A percentile compares a stretch with the other conserved stretches of the same genome.
Evolutionary conservation across 495 filamentous ascomycete species (phyloP).

Genomic region (Rhizodiscina lignyota): DNA sequence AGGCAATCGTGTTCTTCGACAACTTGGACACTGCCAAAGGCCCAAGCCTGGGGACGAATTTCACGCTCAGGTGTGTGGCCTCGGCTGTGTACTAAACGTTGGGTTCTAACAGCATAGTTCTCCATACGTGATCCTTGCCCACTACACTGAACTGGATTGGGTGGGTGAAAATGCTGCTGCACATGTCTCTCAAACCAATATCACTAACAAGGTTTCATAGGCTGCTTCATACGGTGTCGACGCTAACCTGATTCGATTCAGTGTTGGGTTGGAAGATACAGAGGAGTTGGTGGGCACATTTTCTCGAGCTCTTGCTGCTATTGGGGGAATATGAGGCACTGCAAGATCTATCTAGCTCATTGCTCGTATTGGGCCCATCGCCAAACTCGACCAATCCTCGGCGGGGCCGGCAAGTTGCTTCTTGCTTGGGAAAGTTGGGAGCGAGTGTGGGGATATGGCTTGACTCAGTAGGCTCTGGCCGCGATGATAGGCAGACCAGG

Average conservation of each 20-base stretch:
- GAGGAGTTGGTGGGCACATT: slow-evolving; percentile 37
- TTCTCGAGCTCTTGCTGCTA: slow-evolving; percentile 22
- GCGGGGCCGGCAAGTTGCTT: too few species aligned
- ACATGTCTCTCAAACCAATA: neutral
- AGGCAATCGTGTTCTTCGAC: slow-evolving; percentile 74
- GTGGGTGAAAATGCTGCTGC: slow-evolving; percentile 23
- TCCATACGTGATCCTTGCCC: slow-evolving; percentile 82
- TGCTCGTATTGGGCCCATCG: too few species aligned
- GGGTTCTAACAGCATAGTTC: slow-evolving; percentile 30
- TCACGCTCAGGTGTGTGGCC: slow-evolving; percentile 51
- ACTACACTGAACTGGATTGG: slow-evolving; percentile 86
- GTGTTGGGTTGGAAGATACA: slow-evolving; percentile 76
- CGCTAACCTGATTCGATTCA: slow-evolving; percentile 62
- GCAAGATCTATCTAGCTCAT: neutral
- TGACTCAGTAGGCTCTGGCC: too few species aligned
- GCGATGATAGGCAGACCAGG: too few species aligned
- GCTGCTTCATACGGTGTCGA: slow-evolving; percentile 65
- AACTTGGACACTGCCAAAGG: slow-evolving; percentile 77
- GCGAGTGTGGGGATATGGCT: too few species aligned
- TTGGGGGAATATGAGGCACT: slow-evolving; percentile 6
- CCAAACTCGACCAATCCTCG: too few species aligned
- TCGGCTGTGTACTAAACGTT: neutral
- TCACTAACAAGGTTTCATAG: slow-evolving; percentile 19
- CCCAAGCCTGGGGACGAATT: slow-evolving; percentile 90
- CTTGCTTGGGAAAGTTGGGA: too few species aligned